These are phyloP conservation scores for Clarireedia paspali DNA, from an alignment of 2,329 filamentous ascomycete genomes.

Conservation along the genomic window DNA sequence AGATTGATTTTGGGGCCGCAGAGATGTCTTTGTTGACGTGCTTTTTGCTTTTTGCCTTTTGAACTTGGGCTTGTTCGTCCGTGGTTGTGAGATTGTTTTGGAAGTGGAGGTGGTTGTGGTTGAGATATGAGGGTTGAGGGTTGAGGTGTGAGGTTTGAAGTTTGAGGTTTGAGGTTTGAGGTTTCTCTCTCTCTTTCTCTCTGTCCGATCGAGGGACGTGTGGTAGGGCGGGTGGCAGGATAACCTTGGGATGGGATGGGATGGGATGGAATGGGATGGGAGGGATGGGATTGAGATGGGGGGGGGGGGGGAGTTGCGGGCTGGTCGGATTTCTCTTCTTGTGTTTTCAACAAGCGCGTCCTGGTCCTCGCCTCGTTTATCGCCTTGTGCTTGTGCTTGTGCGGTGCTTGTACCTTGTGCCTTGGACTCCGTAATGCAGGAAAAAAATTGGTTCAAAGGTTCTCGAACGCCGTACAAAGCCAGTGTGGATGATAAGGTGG, in stretches of 20 bases:
- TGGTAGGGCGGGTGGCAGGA: too few relatives aligned
- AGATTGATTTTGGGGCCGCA: too few relatives aligned
- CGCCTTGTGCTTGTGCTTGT: not conserved
- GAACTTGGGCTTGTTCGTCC: not conserved
- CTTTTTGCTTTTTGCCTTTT: not conserved
- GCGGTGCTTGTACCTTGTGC: too few relatives aligned
- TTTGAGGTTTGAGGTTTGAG: not conserved
- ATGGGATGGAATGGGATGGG: not conserved
- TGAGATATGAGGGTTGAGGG: too few relatives aligned
- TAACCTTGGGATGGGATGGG: not conserved
- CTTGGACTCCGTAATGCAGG: too few relatives aligned
- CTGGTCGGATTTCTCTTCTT: slow-evolving; percentile 4
- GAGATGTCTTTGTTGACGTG: not conserved
- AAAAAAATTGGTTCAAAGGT: not conserved
- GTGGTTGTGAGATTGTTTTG: not conserved
- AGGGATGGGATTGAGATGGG: not conserved
- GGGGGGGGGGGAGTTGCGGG: not conserved
- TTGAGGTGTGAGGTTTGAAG: too few relatives aligned
- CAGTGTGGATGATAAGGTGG: not conserved
- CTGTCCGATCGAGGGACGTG: too few relatives aligned
- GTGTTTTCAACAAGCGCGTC: slow-evolving; percentile 6
- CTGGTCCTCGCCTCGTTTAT: slow-evolving; percentile 5
- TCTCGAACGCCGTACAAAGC: slow-evolving; percentile 5
- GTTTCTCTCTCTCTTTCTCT: not conserved
- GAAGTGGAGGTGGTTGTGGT: not conserved